These are phyloP conservation scores for Colletotrichum salicis DNA, from an alignment of 2,329 filamentous ascomycete genomes.

Conservation along the genomic window DNA sequence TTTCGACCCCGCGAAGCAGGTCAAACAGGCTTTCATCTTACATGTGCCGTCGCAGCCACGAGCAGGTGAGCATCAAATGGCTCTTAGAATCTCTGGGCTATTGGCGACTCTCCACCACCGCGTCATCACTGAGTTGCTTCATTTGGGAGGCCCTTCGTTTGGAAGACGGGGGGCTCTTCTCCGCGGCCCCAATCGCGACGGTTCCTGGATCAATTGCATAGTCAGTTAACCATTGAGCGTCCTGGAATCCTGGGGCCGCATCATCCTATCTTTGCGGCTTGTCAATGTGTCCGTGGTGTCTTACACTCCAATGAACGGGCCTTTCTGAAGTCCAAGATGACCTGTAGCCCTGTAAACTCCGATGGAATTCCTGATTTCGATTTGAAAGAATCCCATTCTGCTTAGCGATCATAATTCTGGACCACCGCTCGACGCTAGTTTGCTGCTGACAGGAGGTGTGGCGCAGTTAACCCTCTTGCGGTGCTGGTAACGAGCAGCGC, in stretches of 20 bases:
- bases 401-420: background rate
- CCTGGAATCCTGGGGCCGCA: background rate
- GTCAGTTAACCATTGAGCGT: background rate
- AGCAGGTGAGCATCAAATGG: background rate
- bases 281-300: background rate
- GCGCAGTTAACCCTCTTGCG: background rate
- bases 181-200: background rate
- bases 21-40: slow-evolving; percentile 2
- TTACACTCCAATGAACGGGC: background rate
- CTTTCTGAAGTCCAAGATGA: background rate
- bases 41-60: slow-evolving; percentile 6
- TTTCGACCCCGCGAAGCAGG: background rate
- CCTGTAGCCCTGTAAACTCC: background rate
- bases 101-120: background rate
- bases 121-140: background rate
- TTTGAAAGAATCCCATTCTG: background rate
- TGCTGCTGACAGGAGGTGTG: background rate
- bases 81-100: background rate
- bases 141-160: background rate
- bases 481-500: background rate
- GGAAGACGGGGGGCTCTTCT: background rate
- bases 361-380: background rate
- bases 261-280: background rate
- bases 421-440: background rate
- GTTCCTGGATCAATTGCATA: background rate